These are phyloP conservation scores for Elsinoe australis DNA, from an alignment of 2,329 filamentous ascomycete genomes.

Conservation along the genomic window DNA sequence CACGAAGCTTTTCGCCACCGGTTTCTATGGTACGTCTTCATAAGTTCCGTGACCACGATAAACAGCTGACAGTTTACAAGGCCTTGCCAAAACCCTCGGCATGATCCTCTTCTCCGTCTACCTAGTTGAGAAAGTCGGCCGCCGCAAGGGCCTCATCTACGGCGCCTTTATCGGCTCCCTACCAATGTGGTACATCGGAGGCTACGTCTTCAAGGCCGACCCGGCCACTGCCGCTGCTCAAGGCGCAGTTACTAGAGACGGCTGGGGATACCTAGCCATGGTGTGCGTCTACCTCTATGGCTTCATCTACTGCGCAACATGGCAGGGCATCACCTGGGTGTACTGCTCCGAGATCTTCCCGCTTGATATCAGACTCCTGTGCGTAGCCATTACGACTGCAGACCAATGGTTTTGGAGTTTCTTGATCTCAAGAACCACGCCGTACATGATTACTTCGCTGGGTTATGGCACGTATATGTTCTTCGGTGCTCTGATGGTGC, in stretches of 20 bases:
- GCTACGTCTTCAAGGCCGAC: conserved; percentile 47
- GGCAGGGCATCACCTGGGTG: conserved; percentile 37
- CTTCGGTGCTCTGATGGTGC: conserved; percentile 27
- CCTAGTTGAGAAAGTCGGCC: conserved; percentile 35
- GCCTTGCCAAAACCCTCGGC: conserved; percentile 31
- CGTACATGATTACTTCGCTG: conserved; percentile 33
- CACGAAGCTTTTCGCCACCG: conserved; percentile 41
- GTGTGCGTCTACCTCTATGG: conserved; percentile 50
- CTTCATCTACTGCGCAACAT: conserved; percentile 44
- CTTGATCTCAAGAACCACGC: conserved; percentile 35
- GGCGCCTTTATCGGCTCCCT: conserved; percentile 43
- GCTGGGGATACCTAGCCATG: conserved; percentile 47
- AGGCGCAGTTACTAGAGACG: conserved; percentile 38
- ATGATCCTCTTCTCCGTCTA: conserved; percentile 36
- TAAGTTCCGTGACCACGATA: not conserved
- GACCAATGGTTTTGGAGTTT: conserved; percentile 29
- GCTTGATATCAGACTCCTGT: conserved; percentile 35
- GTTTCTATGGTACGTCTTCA: conserved; percentile 39
- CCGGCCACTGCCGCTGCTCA: conserved; percentile 40
- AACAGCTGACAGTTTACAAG: not conserved
- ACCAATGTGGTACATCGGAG: conserved; percentile 47
- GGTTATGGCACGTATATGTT: conserved; percentile 35
- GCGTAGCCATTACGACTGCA: conserved; percentile 34
- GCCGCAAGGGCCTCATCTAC: conserved; percentile 39
- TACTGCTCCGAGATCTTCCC: conserved; percentile 46